Percentiles rank a stretch among this genome's conserved stretches.
Conservation (phyloP, 2,329 filamentous ascomycete genomes). For the Zymoseptoria tritici region DNA sequence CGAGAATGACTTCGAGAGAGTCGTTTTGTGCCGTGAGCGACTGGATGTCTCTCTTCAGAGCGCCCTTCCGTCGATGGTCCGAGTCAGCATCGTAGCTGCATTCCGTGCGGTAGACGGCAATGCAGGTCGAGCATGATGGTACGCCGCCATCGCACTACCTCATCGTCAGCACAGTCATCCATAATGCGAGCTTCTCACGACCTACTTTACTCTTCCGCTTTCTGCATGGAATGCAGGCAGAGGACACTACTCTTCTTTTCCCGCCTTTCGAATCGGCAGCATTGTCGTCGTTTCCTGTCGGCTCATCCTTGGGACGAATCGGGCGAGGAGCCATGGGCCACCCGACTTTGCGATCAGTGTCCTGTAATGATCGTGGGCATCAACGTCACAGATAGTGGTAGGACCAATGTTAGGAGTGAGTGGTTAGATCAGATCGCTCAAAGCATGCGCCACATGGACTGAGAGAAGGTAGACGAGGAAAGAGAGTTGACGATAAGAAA, state of each 20-base stretch:
- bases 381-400: background rate
- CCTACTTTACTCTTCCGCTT: slow-evolving; percentile 45
- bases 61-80: slow-evolving; percentile 40
- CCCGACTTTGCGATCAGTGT: background rate
- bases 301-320: slow-evolving; percentile 28
- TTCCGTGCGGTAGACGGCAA: slow-evolving; percentile 43
- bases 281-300: slow-evolving; percentile 13
- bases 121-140: slow-evolving; percentile 45
- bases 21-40: slow-evolving; percentile 31
- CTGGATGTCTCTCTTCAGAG: slow-evolving; percentile 35
- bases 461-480: background rate
- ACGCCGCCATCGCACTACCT: slow-evolving; percentile 43
- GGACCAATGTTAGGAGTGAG: background rate
- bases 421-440: background rate
- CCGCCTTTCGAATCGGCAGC: slow-evolving; percentile 19
- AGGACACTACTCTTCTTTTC: slow-evolving; percentile 33
- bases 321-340: slow-evolving; percentile 26
- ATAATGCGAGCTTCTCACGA: background rate
- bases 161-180: slow-evolving; percentile 6
- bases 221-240: slow-evolving; percentile 44
- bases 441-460: background rate
- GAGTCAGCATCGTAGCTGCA: slow-evolving; percentile 45
- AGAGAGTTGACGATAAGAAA: background rate
- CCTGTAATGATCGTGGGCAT: background rate
- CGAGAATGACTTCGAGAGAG: slow-evolving; percentile 36